Percentiles rank a stretch among this genome's conserved stretches.
phyloP scores from a whole-genome alignment of 345 rosid genomes.

The Clarkia xantiana region DNA sequence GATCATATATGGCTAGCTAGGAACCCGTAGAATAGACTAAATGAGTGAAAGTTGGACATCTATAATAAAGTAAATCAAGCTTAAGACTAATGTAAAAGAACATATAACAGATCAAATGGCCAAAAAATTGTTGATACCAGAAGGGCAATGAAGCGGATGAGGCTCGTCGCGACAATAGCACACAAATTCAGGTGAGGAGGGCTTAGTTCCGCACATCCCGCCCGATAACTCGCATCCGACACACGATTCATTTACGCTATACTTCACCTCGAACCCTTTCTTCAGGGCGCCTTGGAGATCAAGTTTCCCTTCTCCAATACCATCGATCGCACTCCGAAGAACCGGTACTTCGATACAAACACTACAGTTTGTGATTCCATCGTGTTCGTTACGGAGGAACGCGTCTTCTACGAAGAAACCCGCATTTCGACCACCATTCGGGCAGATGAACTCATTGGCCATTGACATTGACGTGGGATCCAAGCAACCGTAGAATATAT shows the following conservation, averaged over 20 bases:
- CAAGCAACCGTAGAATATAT: constrained; percentile 17
- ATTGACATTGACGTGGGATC: not conserved
- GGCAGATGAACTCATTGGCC: not conserved
- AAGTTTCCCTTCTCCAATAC: rapidly evolving
- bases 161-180: constrained; percentile 22
- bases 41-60: too few relatives aligned
- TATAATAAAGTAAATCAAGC: too few relatives aligned
- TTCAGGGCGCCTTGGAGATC: not conserved
- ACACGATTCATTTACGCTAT: constrained; percentile 3
- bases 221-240: constrained; percentile 6
- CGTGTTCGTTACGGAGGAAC: not conserved
- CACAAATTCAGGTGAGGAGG: constrained; percentile 6
- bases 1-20: too few relatives aligned
- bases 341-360: constrained; percentile 11
- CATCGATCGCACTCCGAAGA: not conserved
- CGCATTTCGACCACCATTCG: rapidly evolving
- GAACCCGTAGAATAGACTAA: too few relatives aligned
- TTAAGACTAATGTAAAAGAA: too few relatives aligned
- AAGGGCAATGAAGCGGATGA: not conserved
- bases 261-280: constrained; percentile 17
- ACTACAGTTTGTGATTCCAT: not conserved
- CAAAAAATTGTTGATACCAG: not conserved
- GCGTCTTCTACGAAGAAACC: constrained; percentile 5
- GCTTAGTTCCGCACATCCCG: constrained; percentile 35
- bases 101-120: too few relatives aligned